phyloP scores from a whole-genome alignment of 2,329 filamentous ascomycete genomes.

The Pseudogymnoascus sp. region DNA sequence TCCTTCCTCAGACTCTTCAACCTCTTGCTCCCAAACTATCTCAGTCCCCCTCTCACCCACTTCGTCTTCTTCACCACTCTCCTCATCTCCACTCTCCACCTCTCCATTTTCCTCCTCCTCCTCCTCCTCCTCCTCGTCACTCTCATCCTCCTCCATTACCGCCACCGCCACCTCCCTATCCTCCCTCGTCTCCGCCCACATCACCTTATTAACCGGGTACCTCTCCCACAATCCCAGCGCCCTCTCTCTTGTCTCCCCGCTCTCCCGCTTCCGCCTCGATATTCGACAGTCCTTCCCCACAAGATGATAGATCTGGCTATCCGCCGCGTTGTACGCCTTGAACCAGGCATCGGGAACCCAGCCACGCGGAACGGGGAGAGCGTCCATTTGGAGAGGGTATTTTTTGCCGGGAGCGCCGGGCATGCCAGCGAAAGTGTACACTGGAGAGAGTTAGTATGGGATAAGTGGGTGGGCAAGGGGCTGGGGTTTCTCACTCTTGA shows the following conservation, averaged over 20 bases:
- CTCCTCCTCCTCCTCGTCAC: not conserved
- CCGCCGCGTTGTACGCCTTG: constrained; percentile 1
- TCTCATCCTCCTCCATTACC: not conserved
- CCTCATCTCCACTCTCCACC: not conserved
- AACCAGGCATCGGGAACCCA: constrained; percentile 2
- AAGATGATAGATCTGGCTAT: not conserved
- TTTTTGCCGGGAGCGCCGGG: not conserved
- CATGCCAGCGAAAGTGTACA: not conserved
- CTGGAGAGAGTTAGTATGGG: not conserved
- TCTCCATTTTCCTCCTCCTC: not conserved
- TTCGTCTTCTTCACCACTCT: not conserved
- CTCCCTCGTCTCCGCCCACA: constrained; percentile 2
- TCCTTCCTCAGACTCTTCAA: not conserved
- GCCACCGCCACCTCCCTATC: not conserved
- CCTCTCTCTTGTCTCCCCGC: constrained; percentile 3
- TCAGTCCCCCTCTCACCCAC: not conserved
- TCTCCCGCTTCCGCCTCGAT: not conserved
- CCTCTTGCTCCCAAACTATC: constrained; percentile 1
- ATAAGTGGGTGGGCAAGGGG: not conserved
- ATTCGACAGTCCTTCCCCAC: not conserved
- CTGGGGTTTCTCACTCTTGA: not conserved
- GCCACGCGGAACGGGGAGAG: not conserved
- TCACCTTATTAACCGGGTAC: not conserved
- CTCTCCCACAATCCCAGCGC: constrained; percentile 6
- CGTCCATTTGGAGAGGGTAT: constrained; percentile 4